Percentiles rank a stretch among this genome's conserved stretches.
Evolutionary conservation across 116 monocot species (phyloP).

Genomic region (Papilionanthe hybrid): DNA sequence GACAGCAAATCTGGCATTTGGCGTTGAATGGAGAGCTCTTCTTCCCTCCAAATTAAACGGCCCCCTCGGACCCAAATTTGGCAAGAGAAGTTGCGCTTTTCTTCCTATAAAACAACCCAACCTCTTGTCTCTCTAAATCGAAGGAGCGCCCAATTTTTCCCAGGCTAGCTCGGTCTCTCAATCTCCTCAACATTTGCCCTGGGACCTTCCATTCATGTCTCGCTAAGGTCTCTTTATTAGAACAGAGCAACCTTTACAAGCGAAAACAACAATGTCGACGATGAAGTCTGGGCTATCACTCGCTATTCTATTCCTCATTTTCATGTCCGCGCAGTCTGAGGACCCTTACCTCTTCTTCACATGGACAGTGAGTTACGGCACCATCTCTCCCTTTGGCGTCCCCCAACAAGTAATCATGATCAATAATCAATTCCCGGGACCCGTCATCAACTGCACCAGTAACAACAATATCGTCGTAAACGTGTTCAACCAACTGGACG

Average conservation of each 20-base stretch:
- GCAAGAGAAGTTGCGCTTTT: background rate
- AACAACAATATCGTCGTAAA: slow-evolving; percentile 94
- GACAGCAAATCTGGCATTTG: too few relatives aligned
- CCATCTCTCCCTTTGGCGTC: slow-evolving; percentile 38
- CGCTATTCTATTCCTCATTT: background rate
- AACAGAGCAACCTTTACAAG: background rate
- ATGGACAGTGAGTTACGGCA: slow-evolving; percentile 17
- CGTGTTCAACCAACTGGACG: slow-evolving; percentile 77
- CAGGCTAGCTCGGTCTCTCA: background rate
- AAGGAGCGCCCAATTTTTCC: background rate
- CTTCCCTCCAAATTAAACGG: background rate
- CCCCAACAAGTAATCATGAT: slow-evolving; percentile 64
- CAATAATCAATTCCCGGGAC: slow-evolving; percentile 78
- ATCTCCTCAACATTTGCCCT: background rate
- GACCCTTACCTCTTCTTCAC: slow-evolving; percentile 26
- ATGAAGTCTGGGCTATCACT: background rate
- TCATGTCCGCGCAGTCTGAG: background rate
- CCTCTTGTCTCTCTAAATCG: background rate
- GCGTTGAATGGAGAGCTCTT: background rate
- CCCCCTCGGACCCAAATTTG: background rate
- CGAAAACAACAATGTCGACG: background rate
- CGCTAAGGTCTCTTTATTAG: background rate
- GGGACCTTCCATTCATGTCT: background rate
- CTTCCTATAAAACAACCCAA: background rate
- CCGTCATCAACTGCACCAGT: slow-evolving; percentile 75